A percentile compares a stretch with the other conserved stretches of the same genome.
Evolutionary conservation across 768 basidiomycete genomes (phyloP).

Genomic region (Leccinum arenicola): DNA sequence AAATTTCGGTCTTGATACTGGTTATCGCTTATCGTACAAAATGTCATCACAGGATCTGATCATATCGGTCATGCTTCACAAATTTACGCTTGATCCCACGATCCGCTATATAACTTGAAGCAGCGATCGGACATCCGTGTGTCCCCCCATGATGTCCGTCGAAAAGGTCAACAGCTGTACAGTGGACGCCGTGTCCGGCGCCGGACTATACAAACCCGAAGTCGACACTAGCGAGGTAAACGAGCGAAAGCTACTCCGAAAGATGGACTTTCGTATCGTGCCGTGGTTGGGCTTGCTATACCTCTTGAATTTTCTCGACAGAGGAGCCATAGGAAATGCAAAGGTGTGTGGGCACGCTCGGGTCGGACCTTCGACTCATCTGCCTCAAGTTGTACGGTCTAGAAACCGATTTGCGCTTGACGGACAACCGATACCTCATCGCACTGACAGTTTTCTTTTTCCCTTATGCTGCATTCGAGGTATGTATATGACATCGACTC

Average conservation of each 20-base stretch:
- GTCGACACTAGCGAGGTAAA: conserved; percentile 53
- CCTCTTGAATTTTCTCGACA: conserved; percentile 68
- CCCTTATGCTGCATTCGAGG: conserved; percentile 70
- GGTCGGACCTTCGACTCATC: neutral
- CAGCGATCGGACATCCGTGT: neutral
- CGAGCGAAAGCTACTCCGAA: conserved; percentile 52
- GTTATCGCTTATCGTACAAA: neutral
- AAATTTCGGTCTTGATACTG: neutral
- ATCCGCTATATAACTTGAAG: neutral
- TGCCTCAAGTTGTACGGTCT: conserved; percentile 53
- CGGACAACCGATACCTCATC: conserved; percentile 63
- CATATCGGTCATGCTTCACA: neutral
- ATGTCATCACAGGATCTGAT: neutral
- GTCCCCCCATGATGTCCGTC: conserved; percentile 3
- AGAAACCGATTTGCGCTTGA: conserved; percentile 53
- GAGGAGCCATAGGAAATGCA: conserved; percentile 68
- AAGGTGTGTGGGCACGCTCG: conserved; percentile 41
- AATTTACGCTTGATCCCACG: neutral
- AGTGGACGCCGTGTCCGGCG: neutral
- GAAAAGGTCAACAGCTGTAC: neutral
- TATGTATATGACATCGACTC: conserved; percentile 23
- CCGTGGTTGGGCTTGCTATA: conserved; percentile 78
- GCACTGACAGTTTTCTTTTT: conserved; percentile 77
- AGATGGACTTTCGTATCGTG: conserved; percentile 63
- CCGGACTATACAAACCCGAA: conserved; percentile 44